Evolutionary conservation across 805 yeast genomes (phyloP), one percentile per base, ranked within the genome.

Genomic region (Candida sonorensis): DNA sequence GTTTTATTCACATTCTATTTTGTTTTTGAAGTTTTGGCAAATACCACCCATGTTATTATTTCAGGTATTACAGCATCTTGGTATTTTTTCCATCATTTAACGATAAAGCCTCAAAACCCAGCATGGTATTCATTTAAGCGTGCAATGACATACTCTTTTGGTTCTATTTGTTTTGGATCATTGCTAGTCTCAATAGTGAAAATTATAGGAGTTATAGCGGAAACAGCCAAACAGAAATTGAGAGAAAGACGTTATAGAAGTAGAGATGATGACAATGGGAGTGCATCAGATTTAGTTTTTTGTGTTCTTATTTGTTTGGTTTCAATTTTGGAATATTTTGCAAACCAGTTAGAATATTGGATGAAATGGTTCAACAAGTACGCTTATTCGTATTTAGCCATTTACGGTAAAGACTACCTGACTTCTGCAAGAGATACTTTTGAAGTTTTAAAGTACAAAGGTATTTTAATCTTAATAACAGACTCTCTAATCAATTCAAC

Each of bases 61-160:
- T 69, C 90, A 16, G 95, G 95, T 17, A 75, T 86, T 13, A 88
- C 73, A 53, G 96, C 96, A 8, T 73, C 90, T 7, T 88, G 97
- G 96, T 87, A 84, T 57, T 88, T 85, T 57, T 70, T 82, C 56
- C 50, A 50, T 28, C 34, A 41, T 7, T 32, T 51, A 9, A 71
- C 81, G 13, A 66, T 67, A 34, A 73, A 86, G 10, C 95, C 95
- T 20, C 67, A 53, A 46, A 69, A 72, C 64, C 90, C 95, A 3
- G 92, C 94, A 1, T 61, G 78, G 39, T 87, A 92, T 3, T 79
- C 95, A 2, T 75, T 87, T 43, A 56, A 53, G 25, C 69, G 95
- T 44, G 85, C 95, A 1, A 56, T 84, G 57, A 81, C 95, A 4
- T 81, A 78, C 52, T 84, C 94, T 8, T 81, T 87, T 49, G 97